These are phyloP conservation scores for Syzygium grande DNA, from an alignment of 345 rosid genomes.

Conservation along the genomic window DNA sequence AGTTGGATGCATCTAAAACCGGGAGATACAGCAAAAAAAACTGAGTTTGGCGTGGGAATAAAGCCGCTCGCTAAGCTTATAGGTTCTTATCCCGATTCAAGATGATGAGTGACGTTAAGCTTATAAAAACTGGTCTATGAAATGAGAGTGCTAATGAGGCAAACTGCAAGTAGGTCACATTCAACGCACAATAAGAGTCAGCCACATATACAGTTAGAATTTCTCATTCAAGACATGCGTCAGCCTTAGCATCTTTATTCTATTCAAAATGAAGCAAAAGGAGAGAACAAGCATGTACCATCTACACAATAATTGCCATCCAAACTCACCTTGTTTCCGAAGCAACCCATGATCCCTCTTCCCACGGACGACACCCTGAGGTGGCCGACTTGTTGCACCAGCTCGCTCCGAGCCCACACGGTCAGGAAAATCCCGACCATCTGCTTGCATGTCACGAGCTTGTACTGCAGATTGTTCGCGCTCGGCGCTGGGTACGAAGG, in stretches of 20 bases:
- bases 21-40: too few relatives aligned
- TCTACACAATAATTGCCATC: not conserved
- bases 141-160: not conserved
- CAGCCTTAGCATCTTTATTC: not conserved
- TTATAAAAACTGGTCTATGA: not conserved
- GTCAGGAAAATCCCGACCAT: slow-evolving; percentile 96
- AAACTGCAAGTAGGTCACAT: not conserved
- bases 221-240: not conserved
- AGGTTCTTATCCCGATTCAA: not conserved
- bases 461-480: slow-evolving; percentile 26
- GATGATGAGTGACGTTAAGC: not conserved
- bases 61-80: not conserved
- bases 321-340: slow-evolving; percentile 75
- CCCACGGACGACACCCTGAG: slow-evolving; percentile 77
- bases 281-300: not conserved
- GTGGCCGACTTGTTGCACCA: slow-evolving; percentile 82
- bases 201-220: not conserved
- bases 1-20: not conserved
- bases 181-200: not conserved
- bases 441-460: slow-evolving; percentile 79
- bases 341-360: slow-evolving; percentile 88
- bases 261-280: not conserved
- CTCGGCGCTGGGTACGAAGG: slow-evolving; percentile 16
- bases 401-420: slow-evolving; percentile 74
- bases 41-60: not conserved